phyloP scores from a whole-genome alignment of 805 yeast genomes.

The Starmerella bombi region DNA sequence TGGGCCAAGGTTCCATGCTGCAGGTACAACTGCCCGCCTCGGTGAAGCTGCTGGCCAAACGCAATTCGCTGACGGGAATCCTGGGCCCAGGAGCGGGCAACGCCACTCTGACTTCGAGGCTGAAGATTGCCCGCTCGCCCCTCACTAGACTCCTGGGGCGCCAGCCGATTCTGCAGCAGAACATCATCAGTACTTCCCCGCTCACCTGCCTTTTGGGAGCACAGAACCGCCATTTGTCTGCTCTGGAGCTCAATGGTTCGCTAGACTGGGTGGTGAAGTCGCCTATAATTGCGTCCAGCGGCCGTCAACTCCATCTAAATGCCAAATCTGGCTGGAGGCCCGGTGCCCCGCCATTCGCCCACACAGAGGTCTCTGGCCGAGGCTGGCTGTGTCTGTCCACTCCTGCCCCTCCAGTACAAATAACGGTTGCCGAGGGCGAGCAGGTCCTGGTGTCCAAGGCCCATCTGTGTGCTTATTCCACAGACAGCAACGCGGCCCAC shows the following conservation, averaged over 20 bases:
- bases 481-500: conserved; percentile 17
- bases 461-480: conserved; percentile 33
- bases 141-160: conserved; percentile 15
- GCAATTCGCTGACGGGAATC: conserved; percentile 18
- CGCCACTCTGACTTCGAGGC: conserved; percentile 13
- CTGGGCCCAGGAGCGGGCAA: conserved; percentile 12
- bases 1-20: conserved; percentile 85
- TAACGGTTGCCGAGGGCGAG: conserved; percentile 31
- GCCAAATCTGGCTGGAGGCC: conserved; percentile 20
- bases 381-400: conserved; percentile 35
- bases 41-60: conserved; percentile 15
- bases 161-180: conserved; percentile 20
- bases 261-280: conserved; percentile 34
- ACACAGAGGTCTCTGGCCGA: conserved; percentile 31
- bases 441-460: conserved; percentile 31
- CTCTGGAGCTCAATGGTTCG: conserved; percentile 31
- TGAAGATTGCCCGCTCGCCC: conserved; percentile 12
- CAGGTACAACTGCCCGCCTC: conserved; percentile 54
- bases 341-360: conserved; percentile 25
- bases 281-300: conserved; percentile 37
- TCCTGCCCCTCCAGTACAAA: conserved; percentile 30
- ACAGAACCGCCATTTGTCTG: conserved; percentile 21
- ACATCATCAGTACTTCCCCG: conserved; percentile 17
- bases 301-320: conserved; percentile 24
- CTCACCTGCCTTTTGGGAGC: conserved; percentile 16